Conservation (phyloP, 257 asterid species). For the Fraxinus cuspidata region DNA sequence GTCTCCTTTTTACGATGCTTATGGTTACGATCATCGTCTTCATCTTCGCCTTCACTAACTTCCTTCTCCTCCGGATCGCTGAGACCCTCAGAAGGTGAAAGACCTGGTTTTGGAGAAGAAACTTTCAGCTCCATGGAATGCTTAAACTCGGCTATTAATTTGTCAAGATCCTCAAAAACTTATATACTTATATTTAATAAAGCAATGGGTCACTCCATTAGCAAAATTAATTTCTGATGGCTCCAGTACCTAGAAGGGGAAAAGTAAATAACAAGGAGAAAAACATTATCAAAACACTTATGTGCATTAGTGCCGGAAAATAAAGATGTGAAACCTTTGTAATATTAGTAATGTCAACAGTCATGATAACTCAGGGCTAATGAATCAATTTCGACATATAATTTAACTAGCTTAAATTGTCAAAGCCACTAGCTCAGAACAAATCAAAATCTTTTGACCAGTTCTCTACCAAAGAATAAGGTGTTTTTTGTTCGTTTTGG, state of each 20-base stretch:
- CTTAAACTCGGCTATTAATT: slow-evolving; percentile 17
- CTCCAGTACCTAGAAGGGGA: slow-evolving; percentile 29
- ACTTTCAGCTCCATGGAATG: slow-evolving; percentile 70
- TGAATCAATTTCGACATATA: background rate
- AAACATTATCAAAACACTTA: slow-evolving; percentile 12
- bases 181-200: slow-evolving; percentile 21
- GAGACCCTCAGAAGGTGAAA: slow-evolving; percentile 62
- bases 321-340: background rate
- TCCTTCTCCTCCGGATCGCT: slow-evolving; percentile 85
- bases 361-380: slow-evolving; percentile 10
- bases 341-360: slow-evolving; percentile 3
- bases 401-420: background rate
- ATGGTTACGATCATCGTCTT: slow-evolving; percentile 99
- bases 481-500: background rate
- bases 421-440: slow-evolving; percentile 15
- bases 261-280: slow-evolving; percentile 17
- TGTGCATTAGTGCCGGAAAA: background rate
- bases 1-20: slow-evolving; percentile 86
- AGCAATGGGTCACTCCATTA: slow-evolving; percentile 15
- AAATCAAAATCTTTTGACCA: background rate
- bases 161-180: slow-evolving; percentile 4
- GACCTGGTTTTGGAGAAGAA: slow-evolving; percentile 61
- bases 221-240: slow-evolving; percentile 17
- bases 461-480: background rate
- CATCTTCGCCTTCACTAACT: slow-evolving; percentile 89